A percentile compares a stretch with the other conserved stretches of the same genome.
Conservation (phyloP, 2,329 filamentous ascomycete genomes). For the Paecilomyces fulvus region DNA sequence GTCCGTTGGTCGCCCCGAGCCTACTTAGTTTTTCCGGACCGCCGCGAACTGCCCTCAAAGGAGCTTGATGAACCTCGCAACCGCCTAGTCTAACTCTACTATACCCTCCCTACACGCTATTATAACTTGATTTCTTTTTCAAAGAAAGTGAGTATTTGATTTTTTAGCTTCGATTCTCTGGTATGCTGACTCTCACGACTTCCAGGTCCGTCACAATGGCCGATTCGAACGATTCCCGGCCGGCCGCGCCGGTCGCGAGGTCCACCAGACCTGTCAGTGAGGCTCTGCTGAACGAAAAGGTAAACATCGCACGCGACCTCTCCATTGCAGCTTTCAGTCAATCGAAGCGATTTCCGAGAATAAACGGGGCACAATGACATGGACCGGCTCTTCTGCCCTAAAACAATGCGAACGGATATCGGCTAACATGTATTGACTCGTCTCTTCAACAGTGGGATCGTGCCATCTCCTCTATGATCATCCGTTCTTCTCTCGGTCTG, state of each 20-base stretch:
- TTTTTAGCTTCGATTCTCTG: background rate
- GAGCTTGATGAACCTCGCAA: slow-evolving; percentile 1
- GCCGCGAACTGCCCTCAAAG: slow-evolving; percentile 11
- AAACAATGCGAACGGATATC: background rate
- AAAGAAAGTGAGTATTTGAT: background rate
- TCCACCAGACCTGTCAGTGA: slow-evolving; percentile 80
- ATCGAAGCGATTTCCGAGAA: background rate
- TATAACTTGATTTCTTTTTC: background rate
- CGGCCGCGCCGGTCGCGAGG: slow-evolving; percentile 60
- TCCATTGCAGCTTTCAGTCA: background rate
- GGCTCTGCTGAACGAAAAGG: slow-evolving; percentile 98
- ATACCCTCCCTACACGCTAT: background rate
- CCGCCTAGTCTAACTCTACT: background rate
- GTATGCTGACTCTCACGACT: slow-evolving; percentile 8
- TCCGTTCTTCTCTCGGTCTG: slow-evolving; percentile 91
- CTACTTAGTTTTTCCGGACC: slow-evolving; percentile 32
- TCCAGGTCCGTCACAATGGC: slow-evolving; percentile 41
- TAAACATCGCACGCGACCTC: slow-evolving; percentile 34
- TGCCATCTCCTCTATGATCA: slow-evolving; percentile 93
- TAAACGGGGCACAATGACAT: background rate
- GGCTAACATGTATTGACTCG: slow-evolving; percentile 1
- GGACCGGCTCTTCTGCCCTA: background rate
- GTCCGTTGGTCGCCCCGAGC: slow-evolving; percentile 10
- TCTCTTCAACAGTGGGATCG: slow-evolving; percentile 72
- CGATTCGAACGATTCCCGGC: slow-evolving; percentile 46